Percentiles rank a stretch among this genome's conserved stretches.
These are phyloP conservation scores for Agrocybe pediades DNA, from an alignment of 768 basidiomycete species.

Conservation along the genomic window DNA sequence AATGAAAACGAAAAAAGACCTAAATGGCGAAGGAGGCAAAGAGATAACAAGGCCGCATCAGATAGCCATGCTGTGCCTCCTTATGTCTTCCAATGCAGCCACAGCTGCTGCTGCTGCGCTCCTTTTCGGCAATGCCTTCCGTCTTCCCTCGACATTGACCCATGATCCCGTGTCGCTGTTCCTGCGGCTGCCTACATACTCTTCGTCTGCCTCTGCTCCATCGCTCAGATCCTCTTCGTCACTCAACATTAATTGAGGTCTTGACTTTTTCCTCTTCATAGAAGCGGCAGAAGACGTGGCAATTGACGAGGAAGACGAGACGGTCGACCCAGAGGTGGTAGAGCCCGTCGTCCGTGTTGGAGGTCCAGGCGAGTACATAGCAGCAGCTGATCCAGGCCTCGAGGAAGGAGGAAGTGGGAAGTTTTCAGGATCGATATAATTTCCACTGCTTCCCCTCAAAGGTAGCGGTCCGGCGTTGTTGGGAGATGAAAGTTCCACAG, in stretches of 20 bases:
- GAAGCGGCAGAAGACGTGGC: constrained; percentile 27
- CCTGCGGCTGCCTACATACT: constrained; percentile 42
- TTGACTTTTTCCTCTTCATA: constrained; percentile 56
- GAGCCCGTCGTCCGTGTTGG: constrained; percentile 29
- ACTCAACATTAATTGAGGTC: constrained; percentile 38
- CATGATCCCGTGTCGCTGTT: constrained; percentile 34
- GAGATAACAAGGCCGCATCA: no score
- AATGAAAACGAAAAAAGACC: no score
- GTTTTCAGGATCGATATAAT: constrained; percentile 31
- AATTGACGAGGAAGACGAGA: constrained; percentile 16
- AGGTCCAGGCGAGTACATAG: constrained; percentile 33
- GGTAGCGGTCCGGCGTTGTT: constrained; percentile 29
- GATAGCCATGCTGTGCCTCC: constrained; percentile 70
- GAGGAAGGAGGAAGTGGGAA: constrained; percentile 39
- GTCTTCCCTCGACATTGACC: constrained; percentile 59
- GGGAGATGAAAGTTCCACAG: constrained; percentile 30
- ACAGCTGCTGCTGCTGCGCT: constrained; percentile 27
- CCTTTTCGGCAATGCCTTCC: constrained; percentile 40
- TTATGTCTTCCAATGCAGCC: constrained; percentile 50
- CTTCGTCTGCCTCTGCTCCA: constrained; percentile 72
- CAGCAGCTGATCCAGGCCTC: constrained; percentile 33
- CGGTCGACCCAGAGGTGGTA: constrained; percentile 25
- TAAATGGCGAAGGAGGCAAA: no score
- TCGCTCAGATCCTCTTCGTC: constrained; percentile 57
- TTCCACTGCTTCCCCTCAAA: constrained; percentile 26